A percentile compares a stretch with the other conserved stretches of the same genome.
Evolutionary conservation across 768 basidiomycete genomes (phyloP).

Genomic region (Naematelia encephala): DNA sequence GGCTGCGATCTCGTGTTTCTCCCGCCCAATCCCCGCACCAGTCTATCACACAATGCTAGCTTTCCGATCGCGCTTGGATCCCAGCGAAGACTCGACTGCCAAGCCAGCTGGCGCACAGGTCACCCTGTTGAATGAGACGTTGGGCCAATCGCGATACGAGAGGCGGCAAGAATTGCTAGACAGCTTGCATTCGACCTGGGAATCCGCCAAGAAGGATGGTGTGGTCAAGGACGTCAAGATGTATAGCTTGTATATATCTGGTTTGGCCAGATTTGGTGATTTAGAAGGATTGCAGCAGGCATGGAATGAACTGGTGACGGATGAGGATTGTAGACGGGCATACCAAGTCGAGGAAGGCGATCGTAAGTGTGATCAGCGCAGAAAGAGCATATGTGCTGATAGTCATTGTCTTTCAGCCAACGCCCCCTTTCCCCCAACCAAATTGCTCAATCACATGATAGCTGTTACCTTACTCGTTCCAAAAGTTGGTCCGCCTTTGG

Average conservation of each 20-base stretch:
- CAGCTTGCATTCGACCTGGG: slow-evolving; percentile 62
- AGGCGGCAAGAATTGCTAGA: background rate
- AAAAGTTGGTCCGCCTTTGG: slow-evolving; percentile 42
- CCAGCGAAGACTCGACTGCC: background rate
- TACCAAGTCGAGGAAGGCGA: slow-evolving; percentile 18
- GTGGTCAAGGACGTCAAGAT: slow-evolving; percentile 62
- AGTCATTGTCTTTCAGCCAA: background rate
- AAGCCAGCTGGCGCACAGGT: background rate
- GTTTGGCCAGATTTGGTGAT: slow-evolving; percentile 59
- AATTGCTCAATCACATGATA: slow-evolving; percentile 68
- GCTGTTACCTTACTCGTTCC: slow-evolving; percentile 60
- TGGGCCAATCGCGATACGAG: slow-evolving; percentile 3
- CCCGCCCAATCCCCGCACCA: slow-evolving; percentile 8
- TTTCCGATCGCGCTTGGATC: background rate
- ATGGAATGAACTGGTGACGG: slow-evolving; percentile 45
- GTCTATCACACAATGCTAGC: slow-evolving; percentile 10
- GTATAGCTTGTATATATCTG: slow-evolving; percentile 68
- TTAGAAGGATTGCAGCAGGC: slow-evolving; percentile 58
- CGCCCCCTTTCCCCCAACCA: slow-evolving; percentile 35
- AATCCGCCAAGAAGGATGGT: slow-evolving; percentile 60
- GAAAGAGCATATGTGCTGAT: background rate
- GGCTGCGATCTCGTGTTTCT: background rate
- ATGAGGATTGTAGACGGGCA: slow-evolving; percentile 37
- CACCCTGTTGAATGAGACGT: background rate
- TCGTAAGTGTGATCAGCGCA: slow-evolving; percentile 14